Evolutionary conservation across 768 basidiomycete species (phyloP).

Genomic region (Tulasnella sp.): DNA sequence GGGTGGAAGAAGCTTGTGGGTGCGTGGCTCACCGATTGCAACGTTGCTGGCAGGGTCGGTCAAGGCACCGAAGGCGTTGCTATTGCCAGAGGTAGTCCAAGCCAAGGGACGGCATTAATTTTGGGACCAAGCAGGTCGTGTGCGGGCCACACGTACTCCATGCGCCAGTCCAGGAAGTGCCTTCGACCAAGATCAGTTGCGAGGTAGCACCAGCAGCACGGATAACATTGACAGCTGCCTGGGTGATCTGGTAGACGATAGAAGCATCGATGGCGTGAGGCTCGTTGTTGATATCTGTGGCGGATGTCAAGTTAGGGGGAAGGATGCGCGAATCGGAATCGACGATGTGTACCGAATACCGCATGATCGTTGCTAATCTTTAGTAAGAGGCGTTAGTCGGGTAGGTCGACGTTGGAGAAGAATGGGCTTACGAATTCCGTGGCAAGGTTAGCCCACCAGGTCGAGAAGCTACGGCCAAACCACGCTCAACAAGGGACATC

Average conservation of each 20-base stretch:
- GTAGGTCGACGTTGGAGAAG: not conserved
- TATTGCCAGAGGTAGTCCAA: slow-evolving; percentile 46
- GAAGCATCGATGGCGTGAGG: slow-evolving; percentile 45
- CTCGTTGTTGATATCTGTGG: slow-evolving; percentile 46
- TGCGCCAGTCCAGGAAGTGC: slow-evolving; percentile 43
- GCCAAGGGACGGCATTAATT: slow-evolving; percentile 24
- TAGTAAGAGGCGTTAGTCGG: not conserved
- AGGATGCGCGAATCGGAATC: not conserved
- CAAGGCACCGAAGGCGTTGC: slow-evolving; percentile 39
- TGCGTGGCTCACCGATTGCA: slow-evolving; percentile 35
- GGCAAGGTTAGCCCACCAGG: slow-evolving; percentile 45
- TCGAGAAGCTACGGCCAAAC: slow-evolving; percentile 2
- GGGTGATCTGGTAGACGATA: slow-evolving; percentile 42
- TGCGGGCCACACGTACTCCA: slow-evolving; percentile 33
- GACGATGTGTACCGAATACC: not conserved
- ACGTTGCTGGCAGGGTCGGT: slow-evolving; percentile 50
- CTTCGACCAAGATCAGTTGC: slow-evolving; percentile 33
- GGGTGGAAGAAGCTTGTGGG: not conserved
- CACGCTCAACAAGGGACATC: not conserved
- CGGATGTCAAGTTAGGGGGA: not conserved
- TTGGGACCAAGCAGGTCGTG: not conserved
- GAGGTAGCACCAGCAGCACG: slow-evolving; percentile 45
- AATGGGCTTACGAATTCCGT: slow-evolving; percentile 37
- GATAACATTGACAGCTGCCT: slow-evolving; percentile 56
- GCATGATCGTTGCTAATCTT: not conserved